Base-by-base conservation (phyloP, 164 flowering plant genomes). In the Vitis amurensis region DNA sequence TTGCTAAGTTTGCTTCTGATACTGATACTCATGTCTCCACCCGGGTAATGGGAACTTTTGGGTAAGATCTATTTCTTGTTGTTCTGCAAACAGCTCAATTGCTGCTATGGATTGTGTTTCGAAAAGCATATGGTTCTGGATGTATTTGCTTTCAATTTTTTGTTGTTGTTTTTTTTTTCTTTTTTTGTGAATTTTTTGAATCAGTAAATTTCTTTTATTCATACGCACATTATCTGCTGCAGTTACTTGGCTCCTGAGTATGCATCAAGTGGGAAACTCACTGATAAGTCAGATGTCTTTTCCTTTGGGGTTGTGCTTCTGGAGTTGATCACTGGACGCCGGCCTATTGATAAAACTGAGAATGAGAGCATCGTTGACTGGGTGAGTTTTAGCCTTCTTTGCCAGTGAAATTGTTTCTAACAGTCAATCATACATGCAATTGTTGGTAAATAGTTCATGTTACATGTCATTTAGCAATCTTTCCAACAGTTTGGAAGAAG, bases 181-280 rank as follows among this genome's bases (percentile, higher is more conserved):
- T 30, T 13, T 10, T 51, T 13, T 10, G 55, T 17, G 29, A 53
- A 31, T 29, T 5, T 53, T 29, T 64, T 17, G 48, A 29, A 14
- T 37, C 16, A 14, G 48, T 69, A 17, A 3, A 57, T 47, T 47
- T 12, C 53, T 27, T 48, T 27, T 1, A 4, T 50, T 68, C 5
- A 50, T 0, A 69, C 27, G 27, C 27, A 23, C 51, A 49, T 70
- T 59, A 31, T 15, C 51, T n/a, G 50, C 30, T 83, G 70, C 78
- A 85, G 89, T 31, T 85, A 85, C 77, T 16, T 85, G 68, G 88
- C 86, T 66, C 88, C 88, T 15, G 86, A 83, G 55, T 85, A 83
- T 73, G 84, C 85, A 1, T 61, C 82, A 7, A 79, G 79, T 63
- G 87, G 89, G 37, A 79, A 81, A 67, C 80, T 85, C 27, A 79